Evolutionary conservation across 129 eudicot species (phyloP), one percentile per base, ranked within the genome.

Genomic region (Artemisia argyi): DNA sequence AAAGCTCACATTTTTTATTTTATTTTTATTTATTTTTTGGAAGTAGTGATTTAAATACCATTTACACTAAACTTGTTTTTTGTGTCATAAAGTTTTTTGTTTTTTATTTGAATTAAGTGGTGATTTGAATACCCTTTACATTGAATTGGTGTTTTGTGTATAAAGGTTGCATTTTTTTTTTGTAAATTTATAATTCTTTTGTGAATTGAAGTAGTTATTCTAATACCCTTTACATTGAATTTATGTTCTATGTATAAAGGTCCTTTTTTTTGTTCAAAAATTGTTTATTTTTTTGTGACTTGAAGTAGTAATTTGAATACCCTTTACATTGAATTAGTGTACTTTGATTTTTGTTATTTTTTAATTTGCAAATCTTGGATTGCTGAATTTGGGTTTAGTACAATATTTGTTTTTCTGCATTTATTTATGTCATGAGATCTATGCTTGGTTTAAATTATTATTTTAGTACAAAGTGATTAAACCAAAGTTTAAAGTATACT

Each of bases 401-500:
- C 65, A 1, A 13, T 76, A 6, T 20, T 8, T 14, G n/a, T 26
- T 6, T 39, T 24, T 16, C 24, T 76, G 80, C 69, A 67, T 68
- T 76, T 47, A 58, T 22, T 52, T 76, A 26, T 76, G 70, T 22
- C 62, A 14, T 61, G 75, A 76, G 81, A 76, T 76, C 80, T 76
- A 76, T 46, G 73, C 50, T 24, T 47, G 17, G 61, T 71, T 10
- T 59, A 20, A n/a, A 12, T 47, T 61, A 68, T 52, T 49, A n/a
- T 24, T 26, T 76, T 59, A 50, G 56, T 59, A 76, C 61, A 28
- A 69, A 68, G 5, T 35, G 75, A 68, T 76, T 32, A 59, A 39
- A 59, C 42, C 51, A 26, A 62, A 28, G 49, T 68, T 28, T 54
- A 5, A 14, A 48, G 50, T 19, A 28, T 28, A 66, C 42, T 67